Conservation (phyloP, 1,284 basidiomycete species). For the Agroathelia rolfsii region DNA sequence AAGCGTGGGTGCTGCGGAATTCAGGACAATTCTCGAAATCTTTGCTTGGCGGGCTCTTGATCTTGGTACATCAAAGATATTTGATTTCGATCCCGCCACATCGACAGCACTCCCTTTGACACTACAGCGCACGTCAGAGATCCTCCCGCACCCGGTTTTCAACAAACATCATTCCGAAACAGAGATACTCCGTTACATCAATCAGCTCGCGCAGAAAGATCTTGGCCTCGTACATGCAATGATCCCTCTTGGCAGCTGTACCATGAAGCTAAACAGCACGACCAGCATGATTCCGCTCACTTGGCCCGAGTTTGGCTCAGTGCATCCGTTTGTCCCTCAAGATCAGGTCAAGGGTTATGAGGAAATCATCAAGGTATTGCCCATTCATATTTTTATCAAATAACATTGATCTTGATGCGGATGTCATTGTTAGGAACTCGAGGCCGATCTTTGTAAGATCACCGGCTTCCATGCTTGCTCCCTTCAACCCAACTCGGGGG, state of each 20-base stretch:
- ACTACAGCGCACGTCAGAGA: slow-evolving; percentile 65
- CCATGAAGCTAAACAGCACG: slow-evolving; percentile 96
- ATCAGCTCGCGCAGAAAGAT: slow-evolving; percentile 90
- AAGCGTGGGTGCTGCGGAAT: slow-evolving; percentile 68
- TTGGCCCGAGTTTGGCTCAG: slow-evolving; percentile 81
- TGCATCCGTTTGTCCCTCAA: slow-evolving; percentile 89
- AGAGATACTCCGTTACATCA: slow-evolving; percentile 94
- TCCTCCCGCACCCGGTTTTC: slow-evolving; percentile 85
- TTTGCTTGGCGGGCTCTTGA: slow-evolving; percentile 55
- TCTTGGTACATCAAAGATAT: slow-evolving; percentile 32
- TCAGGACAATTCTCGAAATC: slow-evolving; percentile 74
- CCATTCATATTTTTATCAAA: not conserved
- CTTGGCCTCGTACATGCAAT: slow-evolving; percentile 92
- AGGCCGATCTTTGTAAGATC: slow-evolving; percentile 84
- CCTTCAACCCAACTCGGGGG: slow-evolving; percentile 95
- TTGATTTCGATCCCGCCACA: too few species aligned
- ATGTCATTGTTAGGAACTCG: slow-evolving; percentile 57
- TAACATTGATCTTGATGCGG: slow-evolving; percentile 11
- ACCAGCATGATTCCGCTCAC: slow-evolving; percentile 96
- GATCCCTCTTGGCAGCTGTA: slow-evolving; percentile 95
- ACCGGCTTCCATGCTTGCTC: slow-evolving; percentile 95
- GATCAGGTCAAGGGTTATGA: slow-evolving; percentile 89
- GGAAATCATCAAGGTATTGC: slow-evolving; percentile 63
- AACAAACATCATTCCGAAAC: slow-evolving; percentile 96
- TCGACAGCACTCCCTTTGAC: slow-evolving; percentile 38